Conservation (phyloP, 192 early-diverging fungal genomes). For the Linnemannia exigua region DNA sequence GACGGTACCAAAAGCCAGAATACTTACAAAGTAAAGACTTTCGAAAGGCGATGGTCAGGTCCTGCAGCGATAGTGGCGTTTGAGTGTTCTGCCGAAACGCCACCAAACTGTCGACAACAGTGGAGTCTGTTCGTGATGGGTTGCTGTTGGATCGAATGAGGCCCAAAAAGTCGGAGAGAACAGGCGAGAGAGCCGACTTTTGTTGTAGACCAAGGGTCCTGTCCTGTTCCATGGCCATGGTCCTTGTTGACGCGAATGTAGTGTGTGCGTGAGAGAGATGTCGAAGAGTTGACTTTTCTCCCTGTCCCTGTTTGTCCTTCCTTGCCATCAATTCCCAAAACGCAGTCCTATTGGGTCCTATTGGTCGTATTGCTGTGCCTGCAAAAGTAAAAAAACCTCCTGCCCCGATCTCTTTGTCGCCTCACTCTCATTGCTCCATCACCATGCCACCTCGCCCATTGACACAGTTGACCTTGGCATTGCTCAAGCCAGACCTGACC, state of each 20-base stretch:
- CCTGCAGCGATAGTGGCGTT: neutral
- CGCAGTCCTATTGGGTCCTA: neutral
- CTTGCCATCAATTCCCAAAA: conserved; percentile 2
- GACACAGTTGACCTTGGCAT: conserved; percentile 71
- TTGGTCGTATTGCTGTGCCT: neutral
- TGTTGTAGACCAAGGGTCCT: neutral
- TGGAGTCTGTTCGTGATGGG: conserved; percentile 7
- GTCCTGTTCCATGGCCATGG: conserved; percentile 26
- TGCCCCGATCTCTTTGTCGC: neutral
- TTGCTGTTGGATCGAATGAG: conserved; percentile 4
- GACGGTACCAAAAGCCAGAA: neutral
- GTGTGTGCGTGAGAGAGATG: neutral
- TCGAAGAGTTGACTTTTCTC: neutral
- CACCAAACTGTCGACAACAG: conserved; percentile 32
- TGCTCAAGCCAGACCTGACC: conserved; percentile 81
- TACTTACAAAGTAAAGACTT: conserved; percentile 26
- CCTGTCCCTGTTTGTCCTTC: neutral
- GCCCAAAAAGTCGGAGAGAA: conserved; percentile 24
- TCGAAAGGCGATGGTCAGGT: conserved; percentile 31
- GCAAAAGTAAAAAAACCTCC: too few relatives aligned
- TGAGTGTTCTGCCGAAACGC: conserved; percentile 30
- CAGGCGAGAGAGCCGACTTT: neutral
- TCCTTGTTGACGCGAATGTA: neutral
- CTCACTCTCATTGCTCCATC: neutral
- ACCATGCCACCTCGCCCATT: conserved; percentile 49